Base-by-base conservation (phyloP, 2,329 filamentous ascomycete genomes). In the Colletotrichum endophyticum region DNA sequence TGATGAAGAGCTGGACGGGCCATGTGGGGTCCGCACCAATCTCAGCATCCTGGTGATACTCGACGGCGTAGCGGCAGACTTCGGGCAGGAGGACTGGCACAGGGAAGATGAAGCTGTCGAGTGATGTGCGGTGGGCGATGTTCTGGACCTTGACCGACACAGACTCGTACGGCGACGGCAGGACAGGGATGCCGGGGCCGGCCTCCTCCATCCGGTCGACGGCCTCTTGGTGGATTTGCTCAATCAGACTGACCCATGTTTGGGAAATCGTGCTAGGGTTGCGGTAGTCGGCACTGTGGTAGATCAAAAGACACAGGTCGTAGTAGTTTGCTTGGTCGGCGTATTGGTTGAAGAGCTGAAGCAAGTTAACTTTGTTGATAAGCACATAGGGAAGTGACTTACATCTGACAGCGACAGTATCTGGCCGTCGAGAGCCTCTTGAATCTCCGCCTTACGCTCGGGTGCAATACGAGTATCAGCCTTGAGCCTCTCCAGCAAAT, bases 251-350 rank as follows among this genome's bases (percentile, higher is more conserved):
- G 81, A 93, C 90, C 97, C 97, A 99, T 5, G 95, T 98, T 56
- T 93, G 90, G 71, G 91, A 90, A 80, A 99, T 97, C 78, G 97
- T 95, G 57, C 95, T 93, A 3, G 95, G 90, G 81, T 96, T 98
- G 80, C 96, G 94, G 87, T 98, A 95, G 84, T 99, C 96, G 62
- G 96, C 96, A 2, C 94, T 92, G 84, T 98, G 94, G 87, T 96
- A 99, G 81, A 99, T 98, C 76, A 96, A 90, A 11, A 99, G 91
- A 83, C 95, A 98, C 67, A 99, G 91, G 83, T 99, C 97, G 86
- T 96, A 96, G 88, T 99, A 99, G 66, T 93, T 94, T 3, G 95
- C 97, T 81, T 95, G 94, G 82, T 98, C 96, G 72, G 96, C 95
- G 81, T 96, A 99, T 78, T 92, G 88, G 83, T 99, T 98, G 87